Evolutionary conservation across 169 alveolate species (phyloP).

Genomic region (Perkinsus marinus): DNA sequence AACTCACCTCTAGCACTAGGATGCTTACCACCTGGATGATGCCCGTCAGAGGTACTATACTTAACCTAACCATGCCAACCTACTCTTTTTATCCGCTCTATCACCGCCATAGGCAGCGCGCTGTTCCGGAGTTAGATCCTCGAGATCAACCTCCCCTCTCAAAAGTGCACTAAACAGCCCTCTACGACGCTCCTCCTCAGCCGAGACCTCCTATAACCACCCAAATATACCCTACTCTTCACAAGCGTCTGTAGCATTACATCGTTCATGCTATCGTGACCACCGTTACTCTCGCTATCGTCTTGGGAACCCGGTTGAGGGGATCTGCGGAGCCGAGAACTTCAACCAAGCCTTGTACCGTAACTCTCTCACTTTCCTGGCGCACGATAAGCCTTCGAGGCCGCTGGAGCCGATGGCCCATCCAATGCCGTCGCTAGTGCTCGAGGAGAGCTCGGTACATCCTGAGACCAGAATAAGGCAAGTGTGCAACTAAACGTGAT

Average conservation of each 20-base stretch:
- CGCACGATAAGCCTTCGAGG: neutral
- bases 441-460: neutral
- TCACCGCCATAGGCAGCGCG: neutral
- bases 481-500: neutral
- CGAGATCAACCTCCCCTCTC: neutral
- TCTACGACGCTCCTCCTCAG: neutral
- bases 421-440: neutral
- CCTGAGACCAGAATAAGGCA: neutral
- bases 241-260: neutral
- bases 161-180: neutral
- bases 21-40: neutral
- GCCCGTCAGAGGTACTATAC: neutral
- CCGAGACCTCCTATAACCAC: neutral
- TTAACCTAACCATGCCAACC: neutral
- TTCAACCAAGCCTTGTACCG: neutral
- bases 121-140: neutral
- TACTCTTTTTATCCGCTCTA: neutral
- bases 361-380: neutral
- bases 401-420: neutral
- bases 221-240: neutral
- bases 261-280: neutral
- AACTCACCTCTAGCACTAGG: neutral
- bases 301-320: neutral
- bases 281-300: neutral
- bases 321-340: neutral